Base-by-base conservation (phyloP, 805 yeast genomes). In the Wickerhamomyces strasburgensis region DNA sequence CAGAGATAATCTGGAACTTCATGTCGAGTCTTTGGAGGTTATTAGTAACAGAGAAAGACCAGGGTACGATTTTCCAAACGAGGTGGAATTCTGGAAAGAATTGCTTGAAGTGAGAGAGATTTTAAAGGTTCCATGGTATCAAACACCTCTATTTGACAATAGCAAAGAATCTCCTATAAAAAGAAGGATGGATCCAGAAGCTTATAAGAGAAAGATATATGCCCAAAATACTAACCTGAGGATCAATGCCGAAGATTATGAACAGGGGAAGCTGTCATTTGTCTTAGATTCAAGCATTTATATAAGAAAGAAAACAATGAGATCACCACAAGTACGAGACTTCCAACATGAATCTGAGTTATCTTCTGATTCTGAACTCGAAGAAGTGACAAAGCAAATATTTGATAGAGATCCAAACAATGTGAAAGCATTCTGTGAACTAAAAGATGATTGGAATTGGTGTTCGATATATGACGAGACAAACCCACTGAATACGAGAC, bases 21-120 rank as follows among this genome's bases (percentile, higher is more conserved):
- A 52, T 6, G 62, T 61, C 0, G 57, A 57, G 1, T 40, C 43
- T 16, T 33, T 63, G 3, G 51, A 44, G 27, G 35, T 57, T 4
- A 23, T 49, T 25, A 39, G 46, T 11, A 54, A 51, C 14, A 31
- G 60, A n/a, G 31, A 39, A 10, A 36, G 41, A 5, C 7, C 11
- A 7, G 7, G 10, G 10, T 7, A 21, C 10, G 53, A 53, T 11
- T 23, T 67, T 8, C 43, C 31, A 4, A 35, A 37, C 4, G 71
- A 70, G 36, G 31, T 66, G 7, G 42, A 48, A 7, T 65, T 66
- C 55, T 68, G 73, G 72, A 42, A 42, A 19, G 36, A 32, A 6
- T 51, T 61, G 0, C 23, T 66, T 25, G 27, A 43, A 6, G 38
- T 43, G 15, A 48, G 65, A 29, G 36, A 44, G 7, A 31, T 44